Conservation (phyloP, 2,329 filamentous ascomycete species). For the Claviceps paspali region DNA sequence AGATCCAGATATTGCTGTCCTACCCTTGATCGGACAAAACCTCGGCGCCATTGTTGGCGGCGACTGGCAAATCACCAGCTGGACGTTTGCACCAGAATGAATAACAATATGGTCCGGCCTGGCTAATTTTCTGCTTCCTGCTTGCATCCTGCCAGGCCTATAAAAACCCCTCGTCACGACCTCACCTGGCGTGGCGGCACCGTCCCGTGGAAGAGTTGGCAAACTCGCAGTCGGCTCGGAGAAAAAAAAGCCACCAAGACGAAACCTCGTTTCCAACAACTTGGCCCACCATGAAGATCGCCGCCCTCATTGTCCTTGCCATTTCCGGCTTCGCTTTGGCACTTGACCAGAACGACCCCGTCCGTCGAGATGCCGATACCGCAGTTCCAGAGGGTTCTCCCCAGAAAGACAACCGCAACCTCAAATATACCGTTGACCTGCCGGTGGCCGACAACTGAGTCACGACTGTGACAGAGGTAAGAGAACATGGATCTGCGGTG, state of each 20-base stretch:
- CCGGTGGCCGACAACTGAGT: neutral
- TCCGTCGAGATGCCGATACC: neutral
- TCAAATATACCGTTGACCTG: constrained; percentile 2
- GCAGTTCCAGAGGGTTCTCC: too few relatives aligned
- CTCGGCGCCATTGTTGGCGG: neutral
- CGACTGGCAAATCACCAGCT: too few relatives aligned
- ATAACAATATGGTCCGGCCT: neutral
- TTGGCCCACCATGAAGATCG: constrained; percentile 1
- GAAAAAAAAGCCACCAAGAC: neutral
- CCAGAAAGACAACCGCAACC: constrained; percentile 6
- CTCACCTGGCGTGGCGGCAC: too few relatives aligned
- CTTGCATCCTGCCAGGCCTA: too few relatives aligned
- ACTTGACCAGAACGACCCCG: neutral
- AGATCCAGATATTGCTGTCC: neutral
- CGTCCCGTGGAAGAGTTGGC: too few relatives aligned
- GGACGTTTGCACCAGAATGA: neutral
- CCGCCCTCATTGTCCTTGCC: neutral
- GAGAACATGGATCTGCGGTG: too few relatives aligned
- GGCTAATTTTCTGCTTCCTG: neutral
- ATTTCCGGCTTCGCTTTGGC: constrained; percentile 2
- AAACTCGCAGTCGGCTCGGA: too few relatives aligned
- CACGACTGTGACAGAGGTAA: too few relatives aligned
- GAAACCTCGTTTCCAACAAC: neutral
- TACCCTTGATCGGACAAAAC: neutral
- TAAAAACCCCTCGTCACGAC: too few relatives aligned